Conservation (phyloP, 371 early-diverging fungal species). For the Apophysomyces sp. region DNA sequence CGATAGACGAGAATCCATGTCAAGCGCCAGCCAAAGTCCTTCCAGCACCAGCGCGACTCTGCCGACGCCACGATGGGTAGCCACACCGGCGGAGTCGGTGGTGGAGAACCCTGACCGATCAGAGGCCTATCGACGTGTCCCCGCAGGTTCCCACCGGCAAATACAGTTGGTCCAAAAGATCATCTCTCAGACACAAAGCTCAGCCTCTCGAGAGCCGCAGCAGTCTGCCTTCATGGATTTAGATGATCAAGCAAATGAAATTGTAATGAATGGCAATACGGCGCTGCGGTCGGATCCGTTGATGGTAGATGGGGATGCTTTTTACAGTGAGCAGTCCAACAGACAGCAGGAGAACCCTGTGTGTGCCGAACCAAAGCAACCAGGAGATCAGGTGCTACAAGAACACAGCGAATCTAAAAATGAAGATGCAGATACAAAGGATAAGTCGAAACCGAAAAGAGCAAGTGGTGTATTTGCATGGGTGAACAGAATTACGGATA, state of each 20-base stretch:
- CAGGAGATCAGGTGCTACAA: not conserved
- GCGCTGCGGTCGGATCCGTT: not conserved
- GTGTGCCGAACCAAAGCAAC: not conserved
- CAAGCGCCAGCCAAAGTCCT: not conserved
- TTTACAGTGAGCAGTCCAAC: not conserved
- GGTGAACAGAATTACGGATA: not conserved
- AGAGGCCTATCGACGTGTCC: not conserved
- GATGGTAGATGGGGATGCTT: not conserved
- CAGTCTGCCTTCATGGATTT: not conserved
- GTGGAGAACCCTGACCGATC: not conserved
- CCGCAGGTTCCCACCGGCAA: not conserved
- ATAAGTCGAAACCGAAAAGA: not conserved
- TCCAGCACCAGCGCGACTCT: not conserved
- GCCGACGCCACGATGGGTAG: not conserved
- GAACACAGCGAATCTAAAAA: not conserved
- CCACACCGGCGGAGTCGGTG: not conserved
- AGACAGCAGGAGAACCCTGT: not conserved
- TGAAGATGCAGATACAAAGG: not conserved
- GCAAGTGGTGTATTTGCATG: not conserved
- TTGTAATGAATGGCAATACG: not conserved
- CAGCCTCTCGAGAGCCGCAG: not conserved
- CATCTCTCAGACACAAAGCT: not conserved
- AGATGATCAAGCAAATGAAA: not conserved
- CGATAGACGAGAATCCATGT: not conserved
- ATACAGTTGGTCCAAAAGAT: not conserved